These are phyloP conservation scores for Tetrapyrgos nigripes DNA, from an alignment of 1,284 basidiomycete species.

Conservation along the genomic window DNA sequence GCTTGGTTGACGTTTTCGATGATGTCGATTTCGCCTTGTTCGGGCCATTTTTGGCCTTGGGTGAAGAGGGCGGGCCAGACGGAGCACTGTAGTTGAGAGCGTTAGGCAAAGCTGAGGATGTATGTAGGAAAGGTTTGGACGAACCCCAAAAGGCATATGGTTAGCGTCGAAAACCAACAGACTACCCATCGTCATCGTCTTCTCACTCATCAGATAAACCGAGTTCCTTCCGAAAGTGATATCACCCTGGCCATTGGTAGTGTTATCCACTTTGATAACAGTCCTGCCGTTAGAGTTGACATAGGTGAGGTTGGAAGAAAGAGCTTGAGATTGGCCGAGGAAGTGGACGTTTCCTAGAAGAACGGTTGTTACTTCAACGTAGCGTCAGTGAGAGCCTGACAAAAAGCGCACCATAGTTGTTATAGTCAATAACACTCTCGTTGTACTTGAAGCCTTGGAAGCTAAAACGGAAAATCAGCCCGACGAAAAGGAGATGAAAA, in stretches of 20 bases:
- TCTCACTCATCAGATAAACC: slow-evolving; percentile 8
- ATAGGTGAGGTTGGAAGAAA: slow-evolving; percentile 9
- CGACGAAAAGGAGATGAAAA: background rate
- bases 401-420: slow-evolving; percentile 20
- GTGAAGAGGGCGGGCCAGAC: slow-evolving; percentile 18
- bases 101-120: slow-evolving; percentile 19
- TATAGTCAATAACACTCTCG: slow-evolving; percentile 19
- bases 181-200: slow-evolving; percentile 11
- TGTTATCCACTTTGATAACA: slow-evolving; percentile 16
- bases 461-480: slow-evolving; percentile 1
- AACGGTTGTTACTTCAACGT: background rate
- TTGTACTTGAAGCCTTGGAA: slow-evolving; percentile 23
- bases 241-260: slow-evolving; percentile 9
- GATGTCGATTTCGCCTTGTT: slow-evolving; percentile 20
- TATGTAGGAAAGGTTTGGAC: slow-evolving; percentile 6
- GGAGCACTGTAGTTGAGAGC: slow-evolving; percentile 14
- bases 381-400: slow-evolving; percentile 28
- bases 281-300: slow-evolving; percentile 10
- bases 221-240: slow-evolving; percentile 16
- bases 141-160: slow-evolving; percentile 18
- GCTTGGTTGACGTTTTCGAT: slow-evolving; percentile 17
- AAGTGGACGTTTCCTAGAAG: slow-evolving; percentile 13
- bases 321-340: slow-evolving; percentile 11
- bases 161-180: slow-evolving; percentile 14
- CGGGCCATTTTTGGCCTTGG: slow-evolving; percentile 51